Percentiles rank a stretch among this genome's conserved stretches.
Evolutionary conservation across 305 asterid species (phyloP).

Genomic region (Coffea humblotiana): DNA sequence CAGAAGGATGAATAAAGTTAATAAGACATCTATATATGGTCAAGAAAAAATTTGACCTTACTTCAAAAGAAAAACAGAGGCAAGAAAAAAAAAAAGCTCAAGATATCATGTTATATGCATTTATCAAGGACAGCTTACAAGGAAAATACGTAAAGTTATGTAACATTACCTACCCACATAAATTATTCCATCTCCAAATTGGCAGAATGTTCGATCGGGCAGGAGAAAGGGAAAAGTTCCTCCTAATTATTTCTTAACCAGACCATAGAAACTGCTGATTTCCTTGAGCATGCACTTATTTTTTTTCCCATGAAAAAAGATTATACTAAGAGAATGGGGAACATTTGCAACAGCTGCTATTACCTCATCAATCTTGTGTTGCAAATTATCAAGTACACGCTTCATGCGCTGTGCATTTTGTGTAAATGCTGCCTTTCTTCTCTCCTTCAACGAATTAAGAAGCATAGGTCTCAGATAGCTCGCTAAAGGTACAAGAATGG

Average conservation of each 20-base stretch:
- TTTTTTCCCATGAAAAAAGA: background rate
- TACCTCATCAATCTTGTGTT: slow-evolving; percentile 93
- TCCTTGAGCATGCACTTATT: slow-evolving; percentile 1
- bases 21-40: background rate
- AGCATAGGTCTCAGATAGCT: slow-evolving; percentile 86
- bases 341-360: slow-evolving; percentile 17
- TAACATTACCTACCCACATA: background rate
- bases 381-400: slow-evolving; percentile 72
- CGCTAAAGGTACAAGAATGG: slow-evolving; percentile 76
- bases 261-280: background rate
- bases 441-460: slow-evolving; percentile 75
- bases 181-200: background rate
- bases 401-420: slow-evolving; percentile 85
- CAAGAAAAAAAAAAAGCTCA: background rate
- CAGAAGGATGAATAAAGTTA: background rate
- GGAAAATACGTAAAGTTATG: background rate
- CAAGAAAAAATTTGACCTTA: background rate
- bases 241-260: background rate
- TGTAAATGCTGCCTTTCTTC: slow-evolving; percentile 76
- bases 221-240: background rate
- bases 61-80: background rate
- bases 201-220: background rate
- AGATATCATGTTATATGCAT: background rate
- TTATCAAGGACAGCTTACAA: background rate
- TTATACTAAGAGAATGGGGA: background rate